Evolutionary conservation across 2,329 filamentous ascomycete species (phyloP).

Genomic region (Aspergillus sp.): DNA sequence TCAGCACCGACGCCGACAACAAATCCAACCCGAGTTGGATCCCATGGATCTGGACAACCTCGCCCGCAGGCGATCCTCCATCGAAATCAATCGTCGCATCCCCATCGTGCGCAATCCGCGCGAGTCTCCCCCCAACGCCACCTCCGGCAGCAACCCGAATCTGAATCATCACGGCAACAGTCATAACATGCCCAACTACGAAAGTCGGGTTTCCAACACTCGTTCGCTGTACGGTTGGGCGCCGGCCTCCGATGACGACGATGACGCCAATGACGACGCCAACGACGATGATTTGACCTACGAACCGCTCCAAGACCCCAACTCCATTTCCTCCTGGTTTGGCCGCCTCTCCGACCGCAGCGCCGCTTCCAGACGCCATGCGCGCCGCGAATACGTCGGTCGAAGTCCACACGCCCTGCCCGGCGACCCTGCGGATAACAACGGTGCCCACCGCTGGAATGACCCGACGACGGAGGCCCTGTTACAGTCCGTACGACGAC

Average conservation of each 20-base stretch:
- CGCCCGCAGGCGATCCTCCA: constrained; percentile 25
- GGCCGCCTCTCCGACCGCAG: constrained; percentile 28
- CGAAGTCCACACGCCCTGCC: constrained; percentile 18
- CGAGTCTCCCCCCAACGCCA: constrained; percentile 43
- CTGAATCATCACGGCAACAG: neutral
- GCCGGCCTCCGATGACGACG: constrained; percentile 45
- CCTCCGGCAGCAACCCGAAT: neutral
- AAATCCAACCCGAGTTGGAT: constrained; percentile 25
- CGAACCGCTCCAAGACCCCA: constrained; percentile 29
- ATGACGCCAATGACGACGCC: constrained; percentile 17
- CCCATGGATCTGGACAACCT: constrained; percentile 39
- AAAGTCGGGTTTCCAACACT: constrained; percentile 53
- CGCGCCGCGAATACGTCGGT: constrained; percentile 23
- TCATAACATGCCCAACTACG: constrained; percentile 51
- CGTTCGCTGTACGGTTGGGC: constrained; percentile 63
- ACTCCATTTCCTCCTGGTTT: constrained; percentile 28
- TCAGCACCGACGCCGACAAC: constrained; percentile 33
- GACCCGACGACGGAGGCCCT: constrained; percentile 39
- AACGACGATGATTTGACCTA: constrained; percentile 25
- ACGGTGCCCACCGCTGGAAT: constrained; percentile 18
- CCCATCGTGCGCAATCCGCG: constrained; percentile 36
- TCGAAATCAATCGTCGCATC: constrained; percentile 45
- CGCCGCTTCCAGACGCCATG: constrained; percentile 22
- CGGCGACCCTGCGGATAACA: constrained; percentile 24
- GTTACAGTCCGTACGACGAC: constrained; percentile 42